phyloP scores from a whole-genome alignment of 768 basidiomycete genomes.

The Tylopilus vinaceipallidus region DNA sequence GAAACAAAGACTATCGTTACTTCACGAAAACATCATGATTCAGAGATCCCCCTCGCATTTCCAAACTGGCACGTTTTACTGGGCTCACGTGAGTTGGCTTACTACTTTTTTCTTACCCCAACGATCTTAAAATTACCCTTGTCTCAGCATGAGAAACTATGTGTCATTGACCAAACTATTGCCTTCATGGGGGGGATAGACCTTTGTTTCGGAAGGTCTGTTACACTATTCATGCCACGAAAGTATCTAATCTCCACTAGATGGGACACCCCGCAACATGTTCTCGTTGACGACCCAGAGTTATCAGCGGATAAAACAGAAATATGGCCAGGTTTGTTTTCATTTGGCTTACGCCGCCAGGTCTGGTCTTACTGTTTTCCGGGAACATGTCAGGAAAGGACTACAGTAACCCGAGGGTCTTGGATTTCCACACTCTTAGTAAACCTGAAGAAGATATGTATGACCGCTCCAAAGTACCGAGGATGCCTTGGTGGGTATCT shows the following conservation, averaged over 20 bases:
- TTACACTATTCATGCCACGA: not conserved
- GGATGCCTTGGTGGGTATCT: conserved; percentile 88
- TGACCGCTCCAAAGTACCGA: conserved; percentile 81
- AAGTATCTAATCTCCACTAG: conserved; percentile 33
- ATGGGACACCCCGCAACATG: conserved; percentile 97
- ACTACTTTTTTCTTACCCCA: not conserved
- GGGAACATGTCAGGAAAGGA: conserved; percentile 68
- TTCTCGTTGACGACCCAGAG: conserved; percentile 82
- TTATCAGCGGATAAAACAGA: conserved; percentile 52
- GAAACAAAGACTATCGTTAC: conserved; percentile 71
- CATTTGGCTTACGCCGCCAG: not conserved
- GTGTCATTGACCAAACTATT: conserved; percentile 95
- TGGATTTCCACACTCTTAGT: conserved; percentile 81
- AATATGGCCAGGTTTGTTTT: conserved; percentile 79
- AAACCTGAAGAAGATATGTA: conserved; percentile 97
- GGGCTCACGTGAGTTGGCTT: conserved; percentile 80
- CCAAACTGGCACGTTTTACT: conserved; percentile 95
- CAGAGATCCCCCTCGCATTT: conserved; percentile 98
- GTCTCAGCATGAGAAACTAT: conserved; percentile 90
- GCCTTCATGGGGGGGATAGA: conserved; percentile 99
- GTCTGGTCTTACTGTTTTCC: not conserved
- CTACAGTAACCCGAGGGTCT: conserved; percentile 86
- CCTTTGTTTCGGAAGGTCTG: conserved; percentile 83
- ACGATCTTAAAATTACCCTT: not conserved
- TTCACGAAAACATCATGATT: conserved; percentile 93